Conservation (phyloP, 306 rosid species). For the Canavalia ensiformis region DNA sequence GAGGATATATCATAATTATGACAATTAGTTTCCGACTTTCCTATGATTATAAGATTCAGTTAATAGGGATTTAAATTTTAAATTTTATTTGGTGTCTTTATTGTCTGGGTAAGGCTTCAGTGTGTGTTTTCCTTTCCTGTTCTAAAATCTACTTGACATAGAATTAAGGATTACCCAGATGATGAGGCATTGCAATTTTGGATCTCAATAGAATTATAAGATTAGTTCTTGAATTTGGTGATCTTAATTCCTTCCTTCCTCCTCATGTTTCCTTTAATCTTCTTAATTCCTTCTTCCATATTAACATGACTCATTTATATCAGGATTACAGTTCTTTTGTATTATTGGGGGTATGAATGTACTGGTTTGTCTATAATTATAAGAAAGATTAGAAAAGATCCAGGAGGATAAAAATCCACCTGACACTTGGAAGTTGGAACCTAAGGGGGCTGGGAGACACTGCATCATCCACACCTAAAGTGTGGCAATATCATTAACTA, state of each 20-base stretch:
- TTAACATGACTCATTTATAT: constrained; percentile 3
- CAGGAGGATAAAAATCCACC: constrained; percentile 25
- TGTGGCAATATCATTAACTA: constrained; percentile 41
- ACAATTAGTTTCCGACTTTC: not conserved
- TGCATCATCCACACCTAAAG: constrained; percentile 30
- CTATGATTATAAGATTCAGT: constrained; percentile 15
- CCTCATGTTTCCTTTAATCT: constrained; percentile 10
- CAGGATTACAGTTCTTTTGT: constrained; percentile 4
- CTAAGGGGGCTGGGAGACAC: constrained; percentile 5
- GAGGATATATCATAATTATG: constrained; percentile 24
- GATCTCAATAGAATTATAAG: not conserved
- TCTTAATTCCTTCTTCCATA: constrained; percentile 18
- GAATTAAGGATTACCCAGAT: constrained; percentile 28
- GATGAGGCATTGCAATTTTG: not conserved
- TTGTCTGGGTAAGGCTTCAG: constrained; percentile 15
- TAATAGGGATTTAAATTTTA: not conserved
- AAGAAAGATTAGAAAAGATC: constrained; percentile 3
- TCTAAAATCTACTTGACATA: constrained; percentile 4
- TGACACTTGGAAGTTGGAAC: constrained; percentile 17
- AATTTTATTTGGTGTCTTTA: constrained; percentile 29
- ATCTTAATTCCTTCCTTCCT: constrained; percentile 15
- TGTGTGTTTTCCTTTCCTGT: not conserved
- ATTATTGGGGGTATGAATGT: constrained; percentile 12
- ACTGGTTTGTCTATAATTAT: constrained; percentile 27
- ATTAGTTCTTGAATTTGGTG: constrained; percentile 18